Evolutionary conservation across 192 early-diverging fungal species (phyloP).

Genomic region (Rhizoclosmatium globosum): DNA sequence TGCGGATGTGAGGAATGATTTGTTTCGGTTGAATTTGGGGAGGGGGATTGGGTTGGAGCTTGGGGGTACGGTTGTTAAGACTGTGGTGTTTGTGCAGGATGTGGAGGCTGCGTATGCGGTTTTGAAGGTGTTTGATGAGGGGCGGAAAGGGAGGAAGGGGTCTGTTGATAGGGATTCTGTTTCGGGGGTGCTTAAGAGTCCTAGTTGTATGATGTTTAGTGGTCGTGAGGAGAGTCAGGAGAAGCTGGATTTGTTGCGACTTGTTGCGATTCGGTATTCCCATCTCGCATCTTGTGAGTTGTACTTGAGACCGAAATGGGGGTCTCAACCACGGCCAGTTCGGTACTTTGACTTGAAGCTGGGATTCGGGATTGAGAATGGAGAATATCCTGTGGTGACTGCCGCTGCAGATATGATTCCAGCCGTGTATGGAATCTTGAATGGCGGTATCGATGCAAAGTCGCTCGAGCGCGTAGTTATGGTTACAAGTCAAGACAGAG

Average conservation of each 20-base stretch:
- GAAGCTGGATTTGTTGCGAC: background rate
- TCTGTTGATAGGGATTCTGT: background rate
- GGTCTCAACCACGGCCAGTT: slow-evolving; percentile 8
- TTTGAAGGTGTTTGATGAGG: background rate
- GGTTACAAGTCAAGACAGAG: background rate
- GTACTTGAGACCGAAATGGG: slow-evolving; percentile 26
- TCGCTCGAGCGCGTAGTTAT: background rate
- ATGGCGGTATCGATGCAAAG: background rate
- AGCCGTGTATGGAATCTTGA: background rate
- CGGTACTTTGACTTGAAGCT: slow-evolving; percentile 23
- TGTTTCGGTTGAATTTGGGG: slow-evolving; percentile 30
- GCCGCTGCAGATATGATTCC: slow-evolving; percentile 28
- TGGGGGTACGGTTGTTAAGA: slow-evolving; percentile 1
- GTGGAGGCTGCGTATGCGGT: background rate
- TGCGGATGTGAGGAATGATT: slow-evolving; percentile 28
- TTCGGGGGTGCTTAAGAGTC: background rate
- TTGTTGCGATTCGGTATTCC: slow-evolving; percentile 5
- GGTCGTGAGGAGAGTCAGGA: slow-evolving; percentile 3
- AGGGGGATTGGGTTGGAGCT: slow-evolving; percentile 6
- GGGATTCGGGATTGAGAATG: slow-evolving; percentile 13
- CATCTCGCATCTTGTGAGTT: background rate
- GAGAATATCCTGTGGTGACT: slow-evolving; percentile 14
- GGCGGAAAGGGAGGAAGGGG: background rate
- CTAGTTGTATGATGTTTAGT: slow-evolving; percentile 25
- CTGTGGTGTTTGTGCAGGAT: slow-evolving; percentile 31